Percentiles rank a stretch among this genome's conserved stretches.
phyloP scores from a whole-genome alignment of 176 grass and related monocot species.

The Phoenix roebelenii region DNA sequence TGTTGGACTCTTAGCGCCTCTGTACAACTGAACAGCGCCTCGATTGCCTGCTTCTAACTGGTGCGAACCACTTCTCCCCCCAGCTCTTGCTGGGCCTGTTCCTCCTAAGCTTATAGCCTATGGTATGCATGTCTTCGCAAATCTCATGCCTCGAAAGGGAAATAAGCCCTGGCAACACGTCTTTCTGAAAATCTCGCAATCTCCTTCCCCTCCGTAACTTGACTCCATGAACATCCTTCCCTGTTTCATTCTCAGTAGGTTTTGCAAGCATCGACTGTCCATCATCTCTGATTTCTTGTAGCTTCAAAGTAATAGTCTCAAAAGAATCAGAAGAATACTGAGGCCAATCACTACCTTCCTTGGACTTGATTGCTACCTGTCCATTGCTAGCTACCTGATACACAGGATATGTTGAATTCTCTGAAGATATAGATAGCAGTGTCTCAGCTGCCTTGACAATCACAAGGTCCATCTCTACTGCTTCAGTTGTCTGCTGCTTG shows the following conservation, averaged over 20 bases:
- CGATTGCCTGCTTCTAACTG: conserved; percentile 29
- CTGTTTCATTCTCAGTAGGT: conserved; percentile 29
- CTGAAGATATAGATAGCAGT: conserved; percentile 52
- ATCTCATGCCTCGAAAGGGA: conserved; percentile 75
- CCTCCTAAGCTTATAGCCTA: conserved; percentile 65
- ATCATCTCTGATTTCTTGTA: conserved; percentile 47
- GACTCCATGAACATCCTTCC: conserved; percentile 26
- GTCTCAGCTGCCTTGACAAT: conserved; percentile 46
- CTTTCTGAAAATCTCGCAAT: conserved; percentile 73
- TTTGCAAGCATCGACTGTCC: conserved; percentile 28
- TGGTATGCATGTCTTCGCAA: conserved; percentile 68
- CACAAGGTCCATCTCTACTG: conserved; percentile 13
- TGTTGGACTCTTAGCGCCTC: conserved; percentile 8
- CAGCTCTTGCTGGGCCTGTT: conserved; percentile 33
- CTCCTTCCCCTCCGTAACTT: conserved; percentile 76
- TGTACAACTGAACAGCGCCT: conserved; percentile 15
- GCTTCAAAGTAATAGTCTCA: conserved; percentile 39
- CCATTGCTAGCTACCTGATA: conserved; percentile 9
- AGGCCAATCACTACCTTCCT: conserved; percentile 15
- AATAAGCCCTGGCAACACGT: conserved; percentile 73
- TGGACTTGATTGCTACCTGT: conserved; percentile 2
- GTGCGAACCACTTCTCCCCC: conserved; percentile 13
- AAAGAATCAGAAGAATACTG: conserved; percentile 52
- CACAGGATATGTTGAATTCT: conserved; percentile 14
- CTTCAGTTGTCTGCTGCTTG: conserved; percentile 19